phyloP scores from a whole-genome alignment of 164 flowering plant genomes.

The Chimonanthus salicifolius region DNA sequence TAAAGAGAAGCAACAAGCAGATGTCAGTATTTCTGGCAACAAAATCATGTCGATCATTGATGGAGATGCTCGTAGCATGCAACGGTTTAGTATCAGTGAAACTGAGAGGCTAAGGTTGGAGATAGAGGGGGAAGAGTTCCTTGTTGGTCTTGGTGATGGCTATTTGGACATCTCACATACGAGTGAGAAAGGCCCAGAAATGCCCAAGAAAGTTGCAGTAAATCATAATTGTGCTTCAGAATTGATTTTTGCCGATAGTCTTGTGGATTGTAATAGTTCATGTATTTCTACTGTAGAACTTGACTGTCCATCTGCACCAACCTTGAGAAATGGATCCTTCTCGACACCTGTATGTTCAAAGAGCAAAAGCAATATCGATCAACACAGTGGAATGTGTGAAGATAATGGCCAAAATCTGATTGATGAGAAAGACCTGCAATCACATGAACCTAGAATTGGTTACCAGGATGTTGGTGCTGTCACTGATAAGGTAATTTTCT shows the following conservation, averaged over 20 bases:
- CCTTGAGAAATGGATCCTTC: neutral
- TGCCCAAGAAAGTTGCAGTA: neutral
- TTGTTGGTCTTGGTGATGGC: slow-evolving; percentile 4
- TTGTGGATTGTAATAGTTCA: neutral
- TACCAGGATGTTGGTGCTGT: neutral
- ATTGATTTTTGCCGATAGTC: neutral
- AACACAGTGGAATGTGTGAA: neutral
- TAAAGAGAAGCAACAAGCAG: slow-evolving; percentile 1
- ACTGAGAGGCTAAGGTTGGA: neutral
- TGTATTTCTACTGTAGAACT: neutral
- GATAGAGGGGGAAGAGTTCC: neutral
- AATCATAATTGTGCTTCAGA: neutral
- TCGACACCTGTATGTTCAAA: slow-evolving; percentile 9
- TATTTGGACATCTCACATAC: neutral
- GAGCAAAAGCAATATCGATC: neutral
- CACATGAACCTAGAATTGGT: slow-evolving; percentile 1
- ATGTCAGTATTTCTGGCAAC: neutral
- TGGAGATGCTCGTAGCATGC: slow-evolving; percentile 5
- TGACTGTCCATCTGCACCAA: neutral
- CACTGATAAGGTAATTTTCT: slow-evolving; percentile 9
- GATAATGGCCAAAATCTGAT: slow-evolving; percentile 4
- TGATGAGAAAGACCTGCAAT: slow-evolving; percentile 7
- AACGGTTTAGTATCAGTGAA: neutral
- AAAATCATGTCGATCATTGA: neutral
- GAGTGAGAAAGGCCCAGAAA: neutral